Evolutionary conservation across 1,139 yeast species (phyloP).

Genomic region (Candida sp.): DNA sequence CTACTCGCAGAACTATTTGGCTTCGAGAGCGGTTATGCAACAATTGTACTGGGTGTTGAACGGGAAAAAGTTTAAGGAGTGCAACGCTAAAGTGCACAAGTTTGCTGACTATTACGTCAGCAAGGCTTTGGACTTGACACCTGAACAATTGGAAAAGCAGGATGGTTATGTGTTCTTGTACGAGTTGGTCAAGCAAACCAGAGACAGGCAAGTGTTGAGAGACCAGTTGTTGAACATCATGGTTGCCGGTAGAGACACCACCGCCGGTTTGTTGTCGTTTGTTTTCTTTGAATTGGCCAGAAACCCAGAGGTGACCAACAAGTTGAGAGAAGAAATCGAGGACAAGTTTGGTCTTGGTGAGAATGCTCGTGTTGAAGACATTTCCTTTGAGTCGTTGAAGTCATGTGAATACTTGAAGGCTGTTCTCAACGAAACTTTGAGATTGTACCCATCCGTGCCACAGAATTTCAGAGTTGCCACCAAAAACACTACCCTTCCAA

Average conservation of each 20-base stretch:
- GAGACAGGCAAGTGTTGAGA: constrained; percentile 51
- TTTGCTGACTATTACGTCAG: constrained; percentile 36
- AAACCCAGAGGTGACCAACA: constrained; percentile 40
- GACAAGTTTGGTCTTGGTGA: constrained; percentile 35
- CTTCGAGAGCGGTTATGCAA: constrained; percentile 42
- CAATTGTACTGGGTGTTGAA: constrained; percentile 36
- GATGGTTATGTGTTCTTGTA: constrained; percentile 55
- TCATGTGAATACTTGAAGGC: constrained; percentile 52
- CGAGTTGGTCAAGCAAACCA: constrained; percentile 54
- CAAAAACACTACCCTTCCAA: constrained; percentile 52
- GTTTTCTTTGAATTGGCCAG: constrained; percentile 49
- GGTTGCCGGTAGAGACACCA: constrained; percentile 62
- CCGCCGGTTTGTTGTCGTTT: constrained; percentile 58
- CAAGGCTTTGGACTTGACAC: constrained; percentile 30
- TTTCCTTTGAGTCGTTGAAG: constrained; percentile 50
- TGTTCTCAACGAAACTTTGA: constrained; percentile 51
- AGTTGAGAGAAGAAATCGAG: constrained; percentile 42
- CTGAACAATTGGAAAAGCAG: constrained; percentile 34
- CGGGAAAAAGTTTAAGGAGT: constrained; percentile 32
- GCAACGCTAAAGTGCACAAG: constrained; percentile 33
- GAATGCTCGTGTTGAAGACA: constrained; percentile 26
- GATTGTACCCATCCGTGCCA: constrained; percentile 61
- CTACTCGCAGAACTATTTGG: constrained; percentile 37
- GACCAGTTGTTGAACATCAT: constrained; percentile 57
- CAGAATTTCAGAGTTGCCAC: constrained; percentile 48